Percentiles rank a stretch among this genome's conserved stretches.
Evolutionary conservation across 228 moss, liverwort and hornwort genomes (phyloP).

Genomic region (Sphagnum fallax): DNA sequence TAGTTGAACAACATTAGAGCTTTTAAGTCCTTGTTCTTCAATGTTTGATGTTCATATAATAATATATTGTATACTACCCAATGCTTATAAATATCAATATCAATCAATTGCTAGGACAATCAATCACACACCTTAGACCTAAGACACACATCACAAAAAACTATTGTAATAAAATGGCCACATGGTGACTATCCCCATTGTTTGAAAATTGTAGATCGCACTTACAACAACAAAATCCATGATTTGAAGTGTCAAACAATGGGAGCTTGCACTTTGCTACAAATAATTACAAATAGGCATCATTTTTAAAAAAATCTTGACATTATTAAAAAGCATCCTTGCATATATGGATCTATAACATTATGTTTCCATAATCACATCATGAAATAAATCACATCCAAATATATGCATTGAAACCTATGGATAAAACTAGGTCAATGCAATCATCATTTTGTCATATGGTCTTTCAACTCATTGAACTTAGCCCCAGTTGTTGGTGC

Average conservation of each 20-base stretch:
- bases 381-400: background rate
- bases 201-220: conserved; percentile 91
- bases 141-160: no score
- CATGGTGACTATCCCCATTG: conserved; percentile 95
- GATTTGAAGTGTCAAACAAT: background rate
- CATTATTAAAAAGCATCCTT: background rate
- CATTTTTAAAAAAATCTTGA: no score
- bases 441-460: conserved; percentile 83
- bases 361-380: background rate
- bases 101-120: no score
- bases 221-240: conserved; percentile 11
- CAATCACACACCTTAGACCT: no score
- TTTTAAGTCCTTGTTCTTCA: no score
- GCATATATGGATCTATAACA: background rate
- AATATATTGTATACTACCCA: no score
- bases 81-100: no score
- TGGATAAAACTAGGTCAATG: background rate
- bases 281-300: no score
- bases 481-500: conserved; percentile 82
- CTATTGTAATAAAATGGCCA: conserved; percentile 86
- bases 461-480: conserved; percentile 84
- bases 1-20: no score
- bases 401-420: background rate
- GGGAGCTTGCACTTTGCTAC: background rate
- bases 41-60: no score